Percentiles rank a stretch among this genome's conserved stretches.
Evolutionary conservation across 805 yeast genomes (phyloP).

Genomic region (Spathaspora girioi): DNA sequence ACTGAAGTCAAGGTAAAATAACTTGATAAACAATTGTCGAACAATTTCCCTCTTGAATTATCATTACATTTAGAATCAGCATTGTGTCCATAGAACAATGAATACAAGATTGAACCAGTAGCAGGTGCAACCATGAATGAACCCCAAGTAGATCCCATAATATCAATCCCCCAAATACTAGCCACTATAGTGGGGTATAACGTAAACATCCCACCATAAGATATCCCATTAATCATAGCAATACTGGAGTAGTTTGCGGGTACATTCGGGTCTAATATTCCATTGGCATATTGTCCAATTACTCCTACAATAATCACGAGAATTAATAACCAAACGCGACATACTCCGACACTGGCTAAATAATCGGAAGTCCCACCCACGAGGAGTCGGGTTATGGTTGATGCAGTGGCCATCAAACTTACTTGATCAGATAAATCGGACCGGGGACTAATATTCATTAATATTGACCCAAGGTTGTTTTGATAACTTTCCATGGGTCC

Average conservation of each 20-base stretch:
- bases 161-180: constrained; percentile 80
- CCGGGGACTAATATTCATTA: constrained; percentile 22
- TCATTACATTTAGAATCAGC: constrained; percentile 40
- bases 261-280: constrained; percentile 12
- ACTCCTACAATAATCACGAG: constrained; percentile 24
- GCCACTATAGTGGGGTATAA: constrained; percentile 82
- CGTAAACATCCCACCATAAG: constrained; percentile 84
- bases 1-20: constrained; percentile 26
- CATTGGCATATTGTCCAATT: constrained; percentile 23
- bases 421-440: constrained; percentile 45
- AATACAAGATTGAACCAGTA: constrained; percentile 65
- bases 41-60: not conserved
- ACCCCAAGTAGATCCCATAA: constrained; percentile 93
- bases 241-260: constrained; percentile 14
- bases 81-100: constrained; percentile 63
- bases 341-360: constrained; percentile 29
- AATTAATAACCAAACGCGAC: constrained; percentile 32
- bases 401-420: constrained; percentile 58
- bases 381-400: constrained; percentile 65
- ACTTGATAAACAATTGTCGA: constrained; percentile 16
- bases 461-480: constrained; percentile 75
- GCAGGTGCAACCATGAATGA: constrained; percentile 87
- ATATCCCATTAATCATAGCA: constrained; percentile 58
- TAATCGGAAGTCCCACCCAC: constrained; percentile 71
- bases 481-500: constrained; percentile 87